Conservation (phyloP, 2,329 filamentous ascomycete genomes). For the Clarireedia sp. region DNA sequence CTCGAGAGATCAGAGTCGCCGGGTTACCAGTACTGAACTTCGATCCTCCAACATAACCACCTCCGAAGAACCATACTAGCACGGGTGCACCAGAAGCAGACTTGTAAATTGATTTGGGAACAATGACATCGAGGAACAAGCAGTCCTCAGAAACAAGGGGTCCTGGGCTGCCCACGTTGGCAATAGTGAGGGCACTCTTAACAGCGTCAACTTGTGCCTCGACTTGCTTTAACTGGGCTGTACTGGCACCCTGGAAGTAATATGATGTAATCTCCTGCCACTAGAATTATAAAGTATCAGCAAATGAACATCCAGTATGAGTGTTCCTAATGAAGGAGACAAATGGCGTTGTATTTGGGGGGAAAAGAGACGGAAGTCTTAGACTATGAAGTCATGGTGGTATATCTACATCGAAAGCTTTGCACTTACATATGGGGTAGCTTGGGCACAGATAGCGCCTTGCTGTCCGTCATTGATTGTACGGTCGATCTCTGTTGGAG, state of each 20-base stretch:
- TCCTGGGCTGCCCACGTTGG: not conserved
- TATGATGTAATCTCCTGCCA: conserved; percentile 3
- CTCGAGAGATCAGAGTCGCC: conserved; percentile 32
- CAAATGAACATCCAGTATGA: not conserved
- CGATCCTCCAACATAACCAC: conserved; percentile 35
- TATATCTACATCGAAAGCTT: not conserved
- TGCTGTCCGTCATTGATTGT: conserved; percentile 25
- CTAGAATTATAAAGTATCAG: not conserved
- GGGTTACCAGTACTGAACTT: conserved; percentile 34
- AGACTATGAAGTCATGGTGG: not conserved
- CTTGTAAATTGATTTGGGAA: conserved; percentile 34
- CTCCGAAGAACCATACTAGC: conserved; percentile 28
- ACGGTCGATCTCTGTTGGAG: conserved; percentile 26
- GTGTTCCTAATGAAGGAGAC: not conserved
- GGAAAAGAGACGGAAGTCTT: no score
- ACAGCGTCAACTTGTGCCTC: not conserved
- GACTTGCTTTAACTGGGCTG: conserved; percentile 1
- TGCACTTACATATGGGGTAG: conserved; percentile 10
- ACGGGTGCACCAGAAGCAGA: conserved; percentile 5
- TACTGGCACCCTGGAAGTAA: not conserved
- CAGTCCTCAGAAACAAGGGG: conserved; percentile 35
- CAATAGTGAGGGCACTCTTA: conserved; percentile 3
- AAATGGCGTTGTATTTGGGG: not conserved
- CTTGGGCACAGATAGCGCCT: conserved; percentile 19
- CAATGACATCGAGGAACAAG: conserved; percentile 39